Evolutionary conservation across 164 flowering plant genomes (phyloP).

Genomic region (Magnolia changhungtana): DNA sequence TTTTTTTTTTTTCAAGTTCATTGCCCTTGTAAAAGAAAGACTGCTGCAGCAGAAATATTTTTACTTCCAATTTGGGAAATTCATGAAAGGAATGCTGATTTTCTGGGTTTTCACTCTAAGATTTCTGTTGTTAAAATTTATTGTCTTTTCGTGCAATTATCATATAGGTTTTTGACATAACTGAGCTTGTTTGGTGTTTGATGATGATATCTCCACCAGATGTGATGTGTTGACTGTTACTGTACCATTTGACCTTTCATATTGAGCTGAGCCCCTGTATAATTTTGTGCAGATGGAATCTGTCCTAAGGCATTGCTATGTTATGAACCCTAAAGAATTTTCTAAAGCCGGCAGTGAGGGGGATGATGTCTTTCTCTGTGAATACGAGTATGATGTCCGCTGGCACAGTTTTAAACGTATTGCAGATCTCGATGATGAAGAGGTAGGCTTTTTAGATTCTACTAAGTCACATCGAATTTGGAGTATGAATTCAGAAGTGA

Average conservation of each 20-base stretch:
- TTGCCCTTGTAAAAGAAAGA: background rate
- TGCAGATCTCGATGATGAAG: slow-evolving; percentile 56
- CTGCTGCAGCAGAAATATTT: background rate
- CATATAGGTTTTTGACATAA: no score
- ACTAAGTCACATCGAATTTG: background rate
- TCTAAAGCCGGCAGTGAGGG: slow-evolving; percentile 70
- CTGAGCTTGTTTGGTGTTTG: background rate
- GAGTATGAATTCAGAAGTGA: background rate
- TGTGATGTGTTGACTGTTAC: background rate
- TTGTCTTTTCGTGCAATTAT: background rate
- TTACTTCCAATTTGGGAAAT: background rate
- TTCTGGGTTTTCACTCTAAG: background rate
- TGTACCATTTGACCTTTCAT: background rate
- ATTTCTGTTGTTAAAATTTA: background rate
- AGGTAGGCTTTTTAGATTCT: slow-evolving; percentile 36
- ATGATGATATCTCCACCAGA: background rate
- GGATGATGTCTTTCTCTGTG: slow-evolving; percentile 91
- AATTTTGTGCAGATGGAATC: slow-evolving; percentile 69
- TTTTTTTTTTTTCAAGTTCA: no score
- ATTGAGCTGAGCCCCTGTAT: background rate
- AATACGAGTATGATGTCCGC: slow-evolving; percentile 81
- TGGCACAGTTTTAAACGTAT: slow-evolving; percentile 94
- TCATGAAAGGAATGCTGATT: background rate
- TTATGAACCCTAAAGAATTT: slow-evolving; percentile 76
- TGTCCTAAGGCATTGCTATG: slow-evolving; percentile 67